These are phyloP conservation scores for Articulospora tetracladia DNA, from an alignment of 495 filamentous ascomycete species.

Conservation along the genomic window DNA sequence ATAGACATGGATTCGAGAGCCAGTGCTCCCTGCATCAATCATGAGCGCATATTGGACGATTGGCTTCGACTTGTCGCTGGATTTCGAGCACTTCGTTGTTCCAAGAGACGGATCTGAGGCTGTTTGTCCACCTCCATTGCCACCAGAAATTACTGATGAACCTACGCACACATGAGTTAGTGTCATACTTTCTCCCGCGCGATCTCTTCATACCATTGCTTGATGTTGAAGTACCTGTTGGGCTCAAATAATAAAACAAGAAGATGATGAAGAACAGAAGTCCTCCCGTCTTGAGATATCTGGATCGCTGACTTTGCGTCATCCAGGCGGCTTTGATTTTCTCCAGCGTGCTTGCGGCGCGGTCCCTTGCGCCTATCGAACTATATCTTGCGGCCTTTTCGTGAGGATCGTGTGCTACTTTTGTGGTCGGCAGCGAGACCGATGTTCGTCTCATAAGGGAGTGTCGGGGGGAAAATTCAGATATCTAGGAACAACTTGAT, in stretches of 20 bases:
- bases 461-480: neutral
- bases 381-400: conserved; percentile 54
- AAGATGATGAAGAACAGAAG: conserved; percentile 71
- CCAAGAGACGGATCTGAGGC: conserved; percentile 56
- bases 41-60: conserved; percentile 96
- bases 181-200: neutral
- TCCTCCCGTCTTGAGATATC: conserved; percentile 79
- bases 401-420: conserved; percentile 51
- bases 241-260: conserved; percentile 71
- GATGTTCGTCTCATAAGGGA: conserved; percentile 53
- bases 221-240: conserved; percentile 38
- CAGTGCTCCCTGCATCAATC: conserved; percentile 97
- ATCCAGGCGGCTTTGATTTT: conserved; percentile 53
- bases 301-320: conserved; percentile 68
- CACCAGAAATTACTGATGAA: conserved; percentile 8
- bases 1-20: conserved; percentile 97
- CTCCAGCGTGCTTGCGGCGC: conserved; percentile 39
- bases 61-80: conserved; percentile 79
- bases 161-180: conserved; percentile 6
- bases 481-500: neutral
- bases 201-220: conserved; percentile 32
- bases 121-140: conserved; percentile 39
- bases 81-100: conserved; percentile 73
- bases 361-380: conserved; percentile 22
- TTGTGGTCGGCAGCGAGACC: conserved; percentile 55